Evolutionary conservation across 2,329 filamentous ascomycete genomes (phyloP).

Genomic region (Phyllosticta citribraziliensis): DNA sequence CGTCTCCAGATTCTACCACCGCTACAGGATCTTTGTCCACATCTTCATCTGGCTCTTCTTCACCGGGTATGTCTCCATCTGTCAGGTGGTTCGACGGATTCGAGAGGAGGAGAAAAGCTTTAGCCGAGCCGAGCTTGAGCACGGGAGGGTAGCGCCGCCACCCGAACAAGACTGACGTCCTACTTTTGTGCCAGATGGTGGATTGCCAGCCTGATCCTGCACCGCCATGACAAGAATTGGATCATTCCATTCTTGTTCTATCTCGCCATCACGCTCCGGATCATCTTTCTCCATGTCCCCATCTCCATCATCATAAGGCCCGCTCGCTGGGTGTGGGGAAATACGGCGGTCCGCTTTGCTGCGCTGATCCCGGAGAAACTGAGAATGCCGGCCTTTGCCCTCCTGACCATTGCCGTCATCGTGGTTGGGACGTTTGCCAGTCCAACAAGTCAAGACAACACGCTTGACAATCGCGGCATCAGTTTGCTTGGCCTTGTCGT

Average conservation of each 20-base stretch:
- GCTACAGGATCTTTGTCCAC: conserved; percentile 33
- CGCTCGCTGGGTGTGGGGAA: conserved; percentile 57
- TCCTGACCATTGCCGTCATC: conserved; percentile 57
- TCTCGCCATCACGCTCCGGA: conserved; percentile 61
- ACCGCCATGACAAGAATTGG: conserved; percentile 68
- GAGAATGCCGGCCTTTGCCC: conserved; percentile 53
- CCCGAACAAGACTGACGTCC: conserved; percentile 1
- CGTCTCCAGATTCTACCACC: conserved; percentile 34
- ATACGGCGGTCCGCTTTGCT: conserved; percentile 50
- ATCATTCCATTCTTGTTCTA: conserved; percentile 75
- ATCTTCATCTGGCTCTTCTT: conserved; percentile 39
- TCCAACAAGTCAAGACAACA: conserved; percentile 64
- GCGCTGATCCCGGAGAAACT: conserved; percentile 56
- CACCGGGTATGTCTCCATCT: conserved; percentile 38
- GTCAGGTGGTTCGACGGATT: conserved; percentile 6
- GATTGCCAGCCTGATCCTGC: conserved; percentile 64
- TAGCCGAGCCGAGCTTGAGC: conserved; percentile 1
- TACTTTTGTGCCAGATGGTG: conserved; percentile 50
- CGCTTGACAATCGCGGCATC: conserved; percentile 66
- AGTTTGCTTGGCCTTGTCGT: conserved; percentile 70
- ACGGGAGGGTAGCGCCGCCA: background rate
- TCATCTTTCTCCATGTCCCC: conserved; percentile 66
- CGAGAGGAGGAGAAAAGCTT: background rate
- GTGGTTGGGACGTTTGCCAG: conserved; percentile 70
- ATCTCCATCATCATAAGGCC: conserved; percentile 56